Conservation (phyloP, 805 yeast species). For the Wickerhamiella domercqiae region DNA sequence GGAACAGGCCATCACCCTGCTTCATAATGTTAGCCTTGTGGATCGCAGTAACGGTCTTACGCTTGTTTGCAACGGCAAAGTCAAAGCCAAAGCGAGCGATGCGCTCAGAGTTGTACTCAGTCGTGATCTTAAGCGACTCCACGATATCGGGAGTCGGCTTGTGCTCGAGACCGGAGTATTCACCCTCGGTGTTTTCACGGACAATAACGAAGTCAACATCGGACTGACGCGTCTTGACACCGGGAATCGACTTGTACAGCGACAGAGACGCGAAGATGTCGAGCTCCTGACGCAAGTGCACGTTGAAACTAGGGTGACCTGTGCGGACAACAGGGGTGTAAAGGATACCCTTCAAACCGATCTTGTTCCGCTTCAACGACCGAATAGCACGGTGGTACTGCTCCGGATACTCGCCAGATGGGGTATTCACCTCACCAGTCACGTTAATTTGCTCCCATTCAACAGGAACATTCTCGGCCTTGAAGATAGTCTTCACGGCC, state of each 20-base stretch:
- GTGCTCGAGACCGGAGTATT: constrained; percentile 98
- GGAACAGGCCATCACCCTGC: constrained; percentile 94
- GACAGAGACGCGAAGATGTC: constrained; percentile 92
- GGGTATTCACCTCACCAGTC: constrained; percentile 42
- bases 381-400: constrained; percentile 73
- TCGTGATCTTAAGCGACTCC: constrained; percentile 88
- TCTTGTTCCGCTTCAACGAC: constrained; percentile 87
- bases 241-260: constrained; percentile 85
- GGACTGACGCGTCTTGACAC: constrained; percentile 77
- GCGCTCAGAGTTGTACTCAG: constrained; percentile 89
- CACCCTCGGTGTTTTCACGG: constrained; percentile 99
- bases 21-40: constrained; percentile 99
- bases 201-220: constrained; percentile 77
- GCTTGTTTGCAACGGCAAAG: constrained; percentile 81
- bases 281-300: constrained; percentile 88
- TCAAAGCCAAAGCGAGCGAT: constrained; percentile 95
- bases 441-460: constrained; percentile 68
- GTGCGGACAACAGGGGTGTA: constrained; percentile 75
- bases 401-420: constrained; percentile 31
- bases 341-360: constrained; percentile 92
- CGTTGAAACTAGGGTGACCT: constrained; percentile 75
- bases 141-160: constrained; percentile 95
- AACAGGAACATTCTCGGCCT: constrained; percentile 75
- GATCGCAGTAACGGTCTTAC: constrained; percentile 87
- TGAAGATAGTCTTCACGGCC: constrained; percentile 80